Evolutionary conservation across 2,329 filamentous ascomycete species (phyloP), one percentile per base, ranked within the genome.

Genomic region (Karstenula rhodostoma): DNA sequence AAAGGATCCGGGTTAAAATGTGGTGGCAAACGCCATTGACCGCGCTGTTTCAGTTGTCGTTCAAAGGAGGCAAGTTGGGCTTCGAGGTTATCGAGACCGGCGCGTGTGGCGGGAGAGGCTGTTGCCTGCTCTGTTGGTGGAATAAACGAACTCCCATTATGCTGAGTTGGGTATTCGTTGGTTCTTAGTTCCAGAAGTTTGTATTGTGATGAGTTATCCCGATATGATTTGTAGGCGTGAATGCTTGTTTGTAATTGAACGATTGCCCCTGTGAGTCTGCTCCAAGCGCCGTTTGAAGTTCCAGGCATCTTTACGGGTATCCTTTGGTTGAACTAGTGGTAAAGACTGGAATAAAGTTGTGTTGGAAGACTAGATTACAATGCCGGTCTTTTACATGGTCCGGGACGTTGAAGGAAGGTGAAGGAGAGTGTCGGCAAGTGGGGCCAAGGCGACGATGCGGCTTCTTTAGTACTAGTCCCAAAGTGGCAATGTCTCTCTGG

Each of bases 221-320:
- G 35, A 23, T 2, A 29, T 17, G 22, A 35, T 17, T 23, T 27
- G 17, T 53, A 53, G 50, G 37, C 50, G 23, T 29, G 33, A 10
- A 53, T 53, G 50, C 50, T 53, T 13, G 13, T 29, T 42, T 53
- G 35, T 29, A 53, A 17, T 42, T 53, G 50, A n/a, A 53, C 15
- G 23, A 53, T 53, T 42, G 50, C 35, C 22, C 23, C 50, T n/a
- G 50, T 43, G 33, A 53, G 50, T 12, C 23, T 42, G 22, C n/a
- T 43, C 50, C 35, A 43, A 12, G 22, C 35, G 25, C 35, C 50
- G n/a, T 42, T 23, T 42, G 43, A 15, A 29, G 33, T 4, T 27
- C 23, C 50, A 12, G 50, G 35, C 50, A 53, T 53, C n/a, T 32
- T 19, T n/a, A 8, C 2, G 7, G 12, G 8, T 23, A 29, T 29